Conservation (phyloP, 106 monocot genomes). For the Ottelia alismoides region DNA sequence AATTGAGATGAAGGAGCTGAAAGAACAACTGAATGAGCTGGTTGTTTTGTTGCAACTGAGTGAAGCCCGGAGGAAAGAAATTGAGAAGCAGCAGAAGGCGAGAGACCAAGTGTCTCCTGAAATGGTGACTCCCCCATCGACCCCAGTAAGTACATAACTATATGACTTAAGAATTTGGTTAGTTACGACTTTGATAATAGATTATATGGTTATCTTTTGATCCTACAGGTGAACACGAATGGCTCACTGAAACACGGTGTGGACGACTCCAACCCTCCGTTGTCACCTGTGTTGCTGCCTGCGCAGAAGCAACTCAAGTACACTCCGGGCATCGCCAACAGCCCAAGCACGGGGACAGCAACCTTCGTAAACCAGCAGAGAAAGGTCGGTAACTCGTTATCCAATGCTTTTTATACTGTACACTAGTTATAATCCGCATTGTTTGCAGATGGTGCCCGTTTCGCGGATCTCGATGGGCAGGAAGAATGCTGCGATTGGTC, state of each 20-base stretch:
- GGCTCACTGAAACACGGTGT: conserved; percentile 51
- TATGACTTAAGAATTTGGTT: too few species aligned
- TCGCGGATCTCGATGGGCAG: conserved; percentile 43
- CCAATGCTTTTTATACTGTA: neutral
- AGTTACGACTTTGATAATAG: too few species aligned
- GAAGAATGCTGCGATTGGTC: conserved; percentile 45
- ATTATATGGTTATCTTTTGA: too few species aligned
- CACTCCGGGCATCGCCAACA: conserved; percentile 74
- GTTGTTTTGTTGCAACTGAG: conserved; percentile 59
- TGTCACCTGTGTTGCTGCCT: conserved; percentile 64
- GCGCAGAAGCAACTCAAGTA: conserved; percentile 98
- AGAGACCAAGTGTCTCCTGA: conserved; percentile 40
- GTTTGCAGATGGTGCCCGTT: conserved; percentile 54
- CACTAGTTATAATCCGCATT: neutral
- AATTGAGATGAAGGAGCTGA: conserved; percentile 68
- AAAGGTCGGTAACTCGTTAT: conserved; percentile 35
- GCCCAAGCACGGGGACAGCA: conserved; percentile 33
- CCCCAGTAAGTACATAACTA: conserved; percentile 25
- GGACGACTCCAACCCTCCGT: conserved; percentile 51
- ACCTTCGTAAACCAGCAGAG: too few species aligned
- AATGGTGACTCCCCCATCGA: conserved; percentile 24
- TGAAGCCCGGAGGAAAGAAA: conserved; percentile 73
- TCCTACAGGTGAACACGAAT: too few species aligned
- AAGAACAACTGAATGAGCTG: conserved; percentile 81
- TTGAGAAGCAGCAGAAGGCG: conserved; percentile 45